A percentile compares a stretch with the other conserved stretches of the same genome.
Evolutionary conservation across 495 filamentous ascomycete species (phyloP).

Genomic region (Hypoxylon lenormandii): DNA sequence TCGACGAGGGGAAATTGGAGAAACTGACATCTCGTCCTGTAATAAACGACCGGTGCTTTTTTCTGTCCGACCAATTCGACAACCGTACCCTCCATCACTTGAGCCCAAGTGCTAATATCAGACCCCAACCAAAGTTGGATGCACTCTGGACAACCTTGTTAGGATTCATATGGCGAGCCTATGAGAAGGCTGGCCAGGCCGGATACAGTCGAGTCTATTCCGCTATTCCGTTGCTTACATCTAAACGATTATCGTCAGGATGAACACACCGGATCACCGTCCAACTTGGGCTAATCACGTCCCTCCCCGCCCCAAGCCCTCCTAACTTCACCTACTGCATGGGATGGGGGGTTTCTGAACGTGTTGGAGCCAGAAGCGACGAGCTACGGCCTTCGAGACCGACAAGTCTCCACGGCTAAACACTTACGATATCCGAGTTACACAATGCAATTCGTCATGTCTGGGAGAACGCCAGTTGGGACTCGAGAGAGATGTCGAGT

Average conservation of each 20-base stretch:
- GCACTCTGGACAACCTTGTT: slow-evolving; percentile 2
- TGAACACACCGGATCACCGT: slow-evolving; percentile 10
- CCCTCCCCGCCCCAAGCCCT: background rate
- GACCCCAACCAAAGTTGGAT: slow-evolving; percentile 20
- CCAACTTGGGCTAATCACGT: background rate
- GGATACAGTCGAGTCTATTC: slow-evolving; percentile 16
- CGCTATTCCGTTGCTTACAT: slow-evolving; percentile 20
- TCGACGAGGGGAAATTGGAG: slow-evolving; percentile 46
- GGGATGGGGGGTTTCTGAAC: background rate
- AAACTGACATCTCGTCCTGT: slow-evolving; percentile 36
- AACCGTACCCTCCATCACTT: slow-evolving; percentile 28
- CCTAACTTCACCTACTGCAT: slow-evolving; percentile 10
- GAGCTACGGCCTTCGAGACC: background rate
- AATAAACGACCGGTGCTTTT: slow-evolving; percentile 35
- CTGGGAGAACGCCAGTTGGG: too few relatives aligned
- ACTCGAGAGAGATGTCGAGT: background rate
- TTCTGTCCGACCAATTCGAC: slow-evolving; percentile 34
- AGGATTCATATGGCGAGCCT: slow-evolving; percentile 26
- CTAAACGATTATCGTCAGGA: slow-evolving; percentile 24
- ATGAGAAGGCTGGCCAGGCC: slow-evolving; percentile 13
- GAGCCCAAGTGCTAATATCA: slow-evolving; percentile 20
- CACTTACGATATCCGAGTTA: too few relatives aligned
- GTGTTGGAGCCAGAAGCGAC: background rate
- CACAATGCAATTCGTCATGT: too few relatives aligned
- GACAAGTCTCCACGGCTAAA: too few relatives aligned